Conservation (phyloP, 1,284 basidiomycete genomes). For the Dichomitus squalens region DNA sequence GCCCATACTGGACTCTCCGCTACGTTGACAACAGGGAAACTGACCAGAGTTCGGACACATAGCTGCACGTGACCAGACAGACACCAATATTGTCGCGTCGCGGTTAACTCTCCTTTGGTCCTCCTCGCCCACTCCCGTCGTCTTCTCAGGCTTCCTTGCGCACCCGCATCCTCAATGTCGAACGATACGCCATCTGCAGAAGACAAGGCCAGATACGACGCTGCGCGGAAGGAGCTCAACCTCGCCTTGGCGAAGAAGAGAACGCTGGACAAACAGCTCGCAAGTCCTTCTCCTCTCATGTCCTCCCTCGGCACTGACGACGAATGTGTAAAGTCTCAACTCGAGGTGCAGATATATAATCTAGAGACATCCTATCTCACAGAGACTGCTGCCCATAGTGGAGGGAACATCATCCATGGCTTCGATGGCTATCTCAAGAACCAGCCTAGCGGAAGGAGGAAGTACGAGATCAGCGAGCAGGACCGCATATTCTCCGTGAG, state of each 20-base stretch:
- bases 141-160: not conserved
- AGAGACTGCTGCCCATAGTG: slow-evolving; percentile 71
- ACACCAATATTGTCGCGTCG: no score
- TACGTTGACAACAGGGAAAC: no score
- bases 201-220: slow-evolving; percentile 68
- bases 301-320: not conserved
- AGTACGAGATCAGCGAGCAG: slow-evolving; percentile 72
- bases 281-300: slow-evolving; percentile 37
- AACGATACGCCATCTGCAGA: slow-evolving; percentile 47
- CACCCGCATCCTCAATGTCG: slow-evolving; percentile 25
- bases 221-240: slow-evolving; percentile 69
- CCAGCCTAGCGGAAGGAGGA: slow-evolving; percentile 62
- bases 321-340: slow-evolving; percentile 51
- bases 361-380: slow-evolving; percentile 72
- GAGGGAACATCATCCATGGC: slow-evolving; percentile 82
- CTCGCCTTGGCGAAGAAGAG: slow-evolving; percentile 73
- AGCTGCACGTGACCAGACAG: no score
- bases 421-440: slow-evolving; percentile 85
- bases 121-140: not conserved
- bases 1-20: no score
- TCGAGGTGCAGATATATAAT: slow-evolving; percentile 75
- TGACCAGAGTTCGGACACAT: no score
- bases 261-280: slow-evolving; percentile 70
- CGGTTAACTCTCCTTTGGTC: no score
- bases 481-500: slow-evolving; percentile 81